Evolutionary conservation across 495 filamentous ascomycete species (phyloP).

Genomic region (Daldinia grandis): DNA sequence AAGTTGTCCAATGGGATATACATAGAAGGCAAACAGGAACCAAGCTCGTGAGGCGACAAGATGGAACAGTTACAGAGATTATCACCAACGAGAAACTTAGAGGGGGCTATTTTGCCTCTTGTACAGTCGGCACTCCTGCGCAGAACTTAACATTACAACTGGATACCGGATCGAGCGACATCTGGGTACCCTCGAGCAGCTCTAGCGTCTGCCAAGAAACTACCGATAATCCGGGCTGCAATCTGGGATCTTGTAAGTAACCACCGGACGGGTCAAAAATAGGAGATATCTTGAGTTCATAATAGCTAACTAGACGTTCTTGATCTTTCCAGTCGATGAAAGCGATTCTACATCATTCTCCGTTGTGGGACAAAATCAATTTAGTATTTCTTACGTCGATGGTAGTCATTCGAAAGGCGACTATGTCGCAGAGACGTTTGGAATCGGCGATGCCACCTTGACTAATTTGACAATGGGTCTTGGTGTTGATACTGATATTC

Average conservation of each 20-base stretch:
- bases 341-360: slow-evolving; percentile 72
- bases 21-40: slow-evolving; percentile 34
- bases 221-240: slow-evolving; percentile 49
- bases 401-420: slow-evolving; percentile 77
- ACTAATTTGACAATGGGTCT: slow-evolving; percentile 84
- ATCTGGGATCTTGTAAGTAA: slow-evolving; percentile 58
- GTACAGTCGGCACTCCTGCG: slow-evolving; percentile 73
- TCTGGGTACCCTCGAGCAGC: slow-evolving; percentile 77
- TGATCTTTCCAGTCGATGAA: slow-evolving; percentile 59
- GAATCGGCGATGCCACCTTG: slow-evolving; percentile 72
- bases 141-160: slow-evolving; percentile 74
- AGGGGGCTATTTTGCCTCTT: slow-evolving; percentile 73
- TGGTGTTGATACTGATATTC: slow-evolving; percentile 72
- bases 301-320: slow-evolving; percentile 5
- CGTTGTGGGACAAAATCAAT: slow-evolving; percentile 68
- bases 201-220: slow-evolving; percentile 65
- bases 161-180: slow-evolving; percentile 89
- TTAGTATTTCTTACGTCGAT: slow-evolving; percentile 91
- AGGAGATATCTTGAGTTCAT: neutral
- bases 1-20: slow-evolving; percentile 57
- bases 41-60: slow-evolving; percentile 46
- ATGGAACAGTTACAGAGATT: slow-evolving; percentile 47
- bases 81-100: slow-evolving; percentile 54
- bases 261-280: no score
- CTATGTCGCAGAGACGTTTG: slow-evolving; percentile 81